Evolutionary conservation across 2,329 filamentous ascomycete species (phyloP).

Genomic region (Cordyceps cateniannulata): DNA sequence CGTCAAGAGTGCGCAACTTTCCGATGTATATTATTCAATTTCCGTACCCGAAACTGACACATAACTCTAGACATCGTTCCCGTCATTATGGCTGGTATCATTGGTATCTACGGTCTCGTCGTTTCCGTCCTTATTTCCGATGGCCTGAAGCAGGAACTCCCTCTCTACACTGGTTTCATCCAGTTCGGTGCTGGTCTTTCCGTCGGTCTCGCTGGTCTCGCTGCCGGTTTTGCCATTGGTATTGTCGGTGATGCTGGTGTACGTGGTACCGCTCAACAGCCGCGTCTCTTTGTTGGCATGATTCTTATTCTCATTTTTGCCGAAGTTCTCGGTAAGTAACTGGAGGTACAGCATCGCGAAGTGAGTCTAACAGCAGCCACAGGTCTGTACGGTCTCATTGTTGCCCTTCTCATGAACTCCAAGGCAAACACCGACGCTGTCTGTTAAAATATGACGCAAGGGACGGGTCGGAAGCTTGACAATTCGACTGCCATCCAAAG

Average conservation of each 20-base stretch:
- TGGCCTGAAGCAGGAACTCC: constrained; percentile 62
- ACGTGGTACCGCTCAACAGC: constrained; percentile 76
- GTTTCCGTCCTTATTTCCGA: constrained; percentile 83
- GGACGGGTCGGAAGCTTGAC: constrained; percentile 26
- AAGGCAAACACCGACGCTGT: constrained; percentile 62
- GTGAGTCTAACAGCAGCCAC: not conserved
- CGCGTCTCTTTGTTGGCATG: constrained; percentile 90
- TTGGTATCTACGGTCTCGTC: constrained; percentile 95
- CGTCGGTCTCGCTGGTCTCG: constrained; percentile 76
- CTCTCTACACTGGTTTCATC: constrained; percentile 78
- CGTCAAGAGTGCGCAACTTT: constrained; percentile 79
- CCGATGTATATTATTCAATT: not conserved
- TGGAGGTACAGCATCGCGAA: not conserved
- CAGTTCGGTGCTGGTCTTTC: constrained; percentile 78
- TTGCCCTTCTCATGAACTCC: constrained; percentile 99
- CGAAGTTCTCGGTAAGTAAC: constrained; percentile 81
- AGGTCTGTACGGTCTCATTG: constrained; percentile 99
- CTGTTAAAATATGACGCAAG: constrained; percentile 44
- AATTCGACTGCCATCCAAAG: constrained; percentile 22
- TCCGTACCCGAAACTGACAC: constrained; percentile 16
- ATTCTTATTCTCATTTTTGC: constrained; percentile 99
- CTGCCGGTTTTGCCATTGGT: constrained; percentile 80
- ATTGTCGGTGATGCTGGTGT: constrained; percentile 88
- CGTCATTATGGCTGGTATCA: constrained; percentile 99
- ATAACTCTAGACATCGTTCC: constrained; percentile 81